Evolutionary conservation across 2,329 filamentous ascomycete species (phyloP), one percentile per base, ranked within the genome.

Genomic region (Herpotrichia juniperi): DNA sequence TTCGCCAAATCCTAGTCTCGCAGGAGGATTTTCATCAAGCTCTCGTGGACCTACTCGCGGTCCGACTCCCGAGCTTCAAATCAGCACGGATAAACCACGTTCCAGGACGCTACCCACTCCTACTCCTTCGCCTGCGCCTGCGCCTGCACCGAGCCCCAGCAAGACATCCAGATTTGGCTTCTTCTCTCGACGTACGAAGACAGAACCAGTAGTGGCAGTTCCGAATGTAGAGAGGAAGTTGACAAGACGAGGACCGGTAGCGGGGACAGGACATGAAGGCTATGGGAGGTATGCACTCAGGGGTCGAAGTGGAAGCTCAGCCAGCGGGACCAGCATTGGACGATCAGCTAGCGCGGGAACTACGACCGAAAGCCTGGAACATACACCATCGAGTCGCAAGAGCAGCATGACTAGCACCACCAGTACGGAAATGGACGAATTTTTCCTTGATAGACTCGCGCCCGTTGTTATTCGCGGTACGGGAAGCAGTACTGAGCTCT

Each of bases 191-290:
- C 87, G 86, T 50, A 86, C 86, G 12, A 96, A 91, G 71, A 80
- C 83, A 0, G 79, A 83, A 1, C 69, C 82, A 3, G 80, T 85
- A 35, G 68, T 73, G n/a, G 54, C 74, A 10, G 53, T 70, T 0
- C 82, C 86, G n/a, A 85, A 82, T 67, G 79, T 81, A 31, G 85
- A 87, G 8, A 86, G 82, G 57, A 67, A 78, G 7, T 54, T 78
- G 21, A 60, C 60, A 1, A 64, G 89, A 24, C 93, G 91, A 72
- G 93, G 93, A 0, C 93, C 93, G 19, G 85, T 83, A 14, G 93
- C 93, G 34, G 93, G 93, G n/a, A 97, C 93, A 31, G 93, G 93
- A 0, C 92, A 97, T 65, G 93, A 97, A 76, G 89, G 89, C 1
- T 93, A 93, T 64, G 88, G 88, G 0, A 83, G 83, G 50, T 79